Percentiles rank a stretch among this genome's conserved stretches.
Evolutionary conservation across 306 rosid species (phyloP).

Genomic region (Fagus sylvatica): DNA sequence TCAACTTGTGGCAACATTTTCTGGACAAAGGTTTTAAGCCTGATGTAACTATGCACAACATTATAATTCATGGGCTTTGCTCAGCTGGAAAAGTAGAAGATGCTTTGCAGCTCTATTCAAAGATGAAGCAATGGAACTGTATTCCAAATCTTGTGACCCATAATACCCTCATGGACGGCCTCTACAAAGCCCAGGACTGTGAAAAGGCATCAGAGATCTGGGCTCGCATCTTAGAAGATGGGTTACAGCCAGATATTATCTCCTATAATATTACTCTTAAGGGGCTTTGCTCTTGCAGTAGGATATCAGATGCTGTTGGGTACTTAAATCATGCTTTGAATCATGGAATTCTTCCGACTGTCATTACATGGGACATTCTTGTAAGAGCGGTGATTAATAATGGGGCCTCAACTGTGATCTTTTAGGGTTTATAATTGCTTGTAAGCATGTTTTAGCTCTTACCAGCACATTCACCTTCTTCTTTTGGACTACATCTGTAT

Average conservation of each 20-base stretch:
- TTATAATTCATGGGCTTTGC: conserved; percentile 82
- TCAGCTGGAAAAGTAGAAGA: conserved; percentile 58
- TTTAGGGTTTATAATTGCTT: too few relatives aligned
- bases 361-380: conserved; percentile 85
- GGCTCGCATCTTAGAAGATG: conserved; percentile 49
- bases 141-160: conserved; percentile 71
- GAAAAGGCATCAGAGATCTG: conserved; percentile 63
- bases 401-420: too few relatives aligned
- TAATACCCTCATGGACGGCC: conserved; percentile 89
- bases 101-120: conserved; percentile 68
- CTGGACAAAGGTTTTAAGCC: conserved; percentile 22
- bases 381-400: conserved; percentile 54
- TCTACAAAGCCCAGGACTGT: conserved; percentile 67
- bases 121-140: conserved; percentile 48
- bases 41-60: conserved; percentile 68
- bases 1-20: conserved; percentile 65
- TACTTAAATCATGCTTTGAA: conserved; percentile 63
- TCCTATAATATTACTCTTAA: conserved; percentile 76
- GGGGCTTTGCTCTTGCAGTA: conserved; percentile 79
- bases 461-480: too few relatives aligned
- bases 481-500: too few relatives aligned
- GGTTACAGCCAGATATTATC: conserved; percentile 74
- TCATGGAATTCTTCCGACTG: conserved; percentile 69
- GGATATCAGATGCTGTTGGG: conserved; percentile 62
- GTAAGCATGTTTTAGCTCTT: too few relatives aligned